Percentiles rank a stretch among this genome's conserved stretches.
Evolutionary conservation across 2,329 filamentous ascomycete species (phyloP).

Genomic region (Aspergillus pseudoglaucus): DNA sequence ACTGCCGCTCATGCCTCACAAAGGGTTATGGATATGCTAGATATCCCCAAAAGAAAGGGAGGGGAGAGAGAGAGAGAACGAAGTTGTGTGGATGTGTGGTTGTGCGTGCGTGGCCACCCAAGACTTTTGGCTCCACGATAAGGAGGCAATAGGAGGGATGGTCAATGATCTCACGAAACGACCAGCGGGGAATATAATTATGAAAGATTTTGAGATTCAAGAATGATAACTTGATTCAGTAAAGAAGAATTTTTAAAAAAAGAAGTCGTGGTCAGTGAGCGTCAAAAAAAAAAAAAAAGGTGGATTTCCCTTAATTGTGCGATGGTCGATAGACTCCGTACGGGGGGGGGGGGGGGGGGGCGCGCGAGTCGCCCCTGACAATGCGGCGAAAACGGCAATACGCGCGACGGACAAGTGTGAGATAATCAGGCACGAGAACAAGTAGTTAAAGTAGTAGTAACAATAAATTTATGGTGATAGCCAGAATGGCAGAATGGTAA

Average conservation of each 20-base stretch:
- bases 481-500: constrained; percentile 8
- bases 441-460: constrained; percentile 3
- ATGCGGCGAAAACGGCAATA: constrained; percentile 1
- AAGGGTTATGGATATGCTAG: constrained; percentile 1
- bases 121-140: no score
- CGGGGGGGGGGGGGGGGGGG: not conserved
- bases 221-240: no score
- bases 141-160: no score
- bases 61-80: constrained; percentile 1
- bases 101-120: no score
- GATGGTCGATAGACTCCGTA: not conserved
- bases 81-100: no score
- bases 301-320: not conserved
- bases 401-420: constrained; percentile 2
- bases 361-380: not conserved
- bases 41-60: not conserved
- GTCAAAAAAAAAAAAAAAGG: not conserved
- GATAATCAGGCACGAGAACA: constrained; percentile 1
- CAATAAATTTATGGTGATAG: constrained; percentile 5
- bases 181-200: not conserved
- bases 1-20: constrained; percentile 37
- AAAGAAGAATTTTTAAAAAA: not conserved
- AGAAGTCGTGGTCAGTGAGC: constrained; percentile 4
- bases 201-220: no score
- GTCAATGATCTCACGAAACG: not conserved